Evolutionary conservation across 164 flowering plant species (phyloP), one percentile per base, ranked within the genome.

Genomic region (Echeveria elegans): DNA sequence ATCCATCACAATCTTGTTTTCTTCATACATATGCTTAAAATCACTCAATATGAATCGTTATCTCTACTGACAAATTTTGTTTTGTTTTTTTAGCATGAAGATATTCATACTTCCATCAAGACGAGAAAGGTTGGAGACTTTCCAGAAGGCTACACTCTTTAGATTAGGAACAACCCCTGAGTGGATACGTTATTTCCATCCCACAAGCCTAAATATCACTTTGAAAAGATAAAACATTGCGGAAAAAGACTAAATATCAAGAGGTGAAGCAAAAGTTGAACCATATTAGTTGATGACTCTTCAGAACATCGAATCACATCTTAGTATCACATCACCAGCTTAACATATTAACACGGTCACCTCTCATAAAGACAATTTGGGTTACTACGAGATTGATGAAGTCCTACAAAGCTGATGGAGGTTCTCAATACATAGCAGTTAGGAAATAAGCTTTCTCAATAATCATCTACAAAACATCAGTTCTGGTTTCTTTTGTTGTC

Each of bases 401-500:
- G 37, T 7, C 3, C 3, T 34, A 34, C n/a, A 34, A 34, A 34
- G 37, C 37, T 34, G 3, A 34, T 3, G 37, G 37, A 34, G 7
- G 37, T 34, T 34, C 37, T 7, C 3, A 7, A 34, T 34, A 34
- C 7, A 34, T n/a, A n/a, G n/a, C 3, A 34, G 37, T 34, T 34
- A 7, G 37, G 37, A 34, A 34, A n/a, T n/a, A n/a, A n/a, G n/a
- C n/a, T n/a, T n/a, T n/a, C n/a, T n/a, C n/a, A n/a, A n/a, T n/a
- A n/a, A n/a, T n/a, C n/a, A n/a, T n/a, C n/a, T n/a, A 43, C 11
- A 38, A 32, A 24, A 75, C 47, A 52, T 85, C 80, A 84, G 21
- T 73, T 73, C 58, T 68, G 83, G 61, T 62, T 75, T 43, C 74
- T 58, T n/a, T 71, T 70, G 43, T 65, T 66, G 11, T 74, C 85